A percentile compares a stretch with the other conserved stretches of the same genome.
phyloP scores from a whole-genome alignment of 768 basidiomycete species.

The Termitomyces sp. region DNA sequence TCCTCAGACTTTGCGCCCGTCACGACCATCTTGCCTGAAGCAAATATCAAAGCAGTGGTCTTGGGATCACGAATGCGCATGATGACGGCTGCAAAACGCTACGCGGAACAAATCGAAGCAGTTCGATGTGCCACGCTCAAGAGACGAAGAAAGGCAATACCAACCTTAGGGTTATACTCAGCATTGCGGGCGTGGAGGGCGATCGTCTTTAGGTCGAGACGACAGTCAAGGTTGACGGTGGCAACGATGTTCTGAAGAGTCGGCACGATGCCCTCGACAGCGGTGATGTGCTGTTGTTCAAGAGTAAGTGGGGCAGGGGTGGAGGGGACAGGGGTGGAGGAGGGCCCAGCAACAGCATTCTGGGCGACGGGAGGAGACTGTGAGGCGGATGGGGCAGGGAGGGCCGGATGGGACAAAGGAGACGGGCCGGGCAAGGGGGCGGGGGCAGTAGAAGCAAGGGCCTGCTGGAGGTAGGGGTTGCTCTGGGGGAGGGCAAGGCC shows the following conservation, averaged over 20 bases:
- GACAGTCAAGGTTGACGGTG: constrained; percentile 95
- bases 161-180: constrained; percentile 99
- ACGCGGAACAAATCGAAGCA: constrained; percentile 51
- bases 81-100: constrained; percentile 99
- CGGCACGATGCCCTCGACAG: constrained; percentile 97
- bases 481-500: constrained; percentile 57
- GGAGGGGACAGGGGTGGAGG: constrained; percentile 49
- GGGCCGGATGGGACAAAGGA: constrained; percentile 39
- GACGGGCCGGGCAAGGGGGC: constrained; percentile 48
- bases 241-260: constrained; percentile 99
- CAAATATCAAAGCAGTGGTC: constrained; percentile 98
- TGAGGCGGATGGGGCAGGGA: constrained; percentile 22
- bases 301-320: constrained; percentile 74
- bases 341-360: constrained; percentile 51
- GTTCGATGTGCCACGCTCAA: constrained; percentile 51
- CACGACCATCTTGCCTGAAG: constrained; percentile 99
- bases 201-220: constrained; percentile 97
- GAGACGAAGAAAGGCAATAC: constrained; percentile 40
- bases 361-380: constrained; percentile 23
- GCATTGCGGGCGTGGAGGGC: constrained; percentile 97
- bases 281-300: constrained; percentile 93
- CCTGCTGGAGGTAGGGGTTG: constrained; percentile 37
- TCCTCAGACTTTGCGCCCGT: constrained; percentile 99
- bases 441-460: background rate
- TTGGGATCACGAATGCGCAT: constrained; percentile 99